Conservation (phyloP, 2,329 filamentous ascomycete genomes). For the Cercospora nicotianae region DNA sequence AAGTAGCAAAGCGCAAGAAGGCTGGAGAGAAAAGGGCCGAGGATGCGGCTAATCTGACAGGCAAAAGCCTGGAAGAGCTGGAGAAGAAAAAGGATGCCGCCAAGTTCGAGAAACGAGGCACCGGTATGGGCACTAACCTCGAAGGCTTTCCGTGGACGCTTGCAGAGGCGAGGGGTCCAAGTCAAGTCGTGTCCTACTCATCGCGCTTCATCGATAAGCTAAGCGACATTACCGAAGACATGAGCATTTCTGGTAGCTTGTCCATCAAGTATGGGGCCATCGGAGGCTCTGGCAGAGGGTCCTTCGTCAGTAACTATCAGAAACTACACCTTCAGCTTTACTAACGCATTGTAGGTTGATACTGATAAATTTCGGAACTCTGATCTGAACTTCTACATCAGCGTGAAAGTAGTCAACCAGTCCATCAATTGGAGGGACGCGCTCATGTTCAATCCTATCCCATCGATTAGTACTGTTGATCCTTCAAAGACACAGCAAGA, state of each 20-base stretch:
- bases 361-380: not conserved
- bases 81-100: not conserved
- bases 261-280: not conserved
- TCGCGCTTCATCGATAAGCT: not conserved
- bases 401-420: not conserved
- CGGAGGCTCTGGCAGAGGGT: not conserved
- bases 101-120: not conserved
- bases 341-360: too few relatives aligned
- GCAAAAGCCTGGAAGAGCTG: not conserved
- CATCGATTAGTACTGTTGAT: not conserved
- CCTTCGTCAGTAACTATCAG: not conserved
- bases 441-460: not conserved
- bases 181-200: not conserved
- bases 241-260: not conserved
- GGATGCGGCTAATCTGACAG: not conserved
- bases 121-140: not conserved
- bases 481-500: not conserved
- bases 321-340: too few relatives aligned
- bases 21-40: not conserved
- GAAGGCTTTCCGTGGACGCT: not conserved
- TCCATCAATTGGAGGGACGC: not conserved
- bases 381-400: not conserved
- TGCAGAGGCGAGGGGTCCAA: not conserved
- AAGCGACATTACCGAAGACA: not conserved
- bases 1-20: not conserved